phyloP scores from a whole-genome alignment of 2,329 filamentous ascomycete genomes.

The Sodiomyces alkalinus region DNA sequence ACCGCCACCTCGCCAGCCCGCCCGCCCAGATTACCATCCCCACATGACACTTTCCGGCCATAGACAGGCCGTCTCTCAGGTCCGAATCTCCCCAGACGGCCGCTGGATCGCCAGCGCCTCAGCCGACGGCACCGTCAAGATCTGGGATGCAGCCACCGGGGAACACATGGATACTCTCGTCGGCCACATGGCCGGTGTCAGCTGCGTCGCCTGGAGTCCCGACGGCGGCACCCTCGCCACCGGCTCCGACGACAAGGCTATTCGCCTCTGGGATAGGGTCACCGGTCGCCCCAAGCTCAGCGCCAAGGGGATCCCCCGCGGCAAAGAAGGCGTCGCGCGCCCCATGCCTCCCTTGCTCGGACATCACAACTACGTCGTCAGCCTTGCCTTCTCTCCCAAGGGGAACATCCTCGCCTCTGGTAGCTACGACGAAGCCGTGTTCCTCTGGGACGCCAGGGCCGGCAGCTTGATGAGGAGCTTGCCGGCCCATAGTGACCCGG shows the following conservation, averaged over 20 bases:
- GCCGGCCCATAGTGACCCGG: conserved; percentile 89
- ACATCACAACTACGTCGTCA: conserved; percentile 94
- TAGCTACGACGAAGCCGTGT: conserved; percentile 93
- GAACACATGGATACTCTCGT: conserved; percentile 76
- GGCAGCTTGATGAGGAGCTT: conserved; percentile 78
- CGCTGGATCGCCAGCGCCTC: conserved; percentile 81
- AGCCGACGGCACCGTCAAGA: conserved; percentile 78
- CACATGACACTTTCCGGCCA: conserved; percentile 65
- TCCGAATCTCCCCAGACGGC: conserved; percentile 84
- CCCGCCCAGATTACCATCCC: conserved; percentile 50
- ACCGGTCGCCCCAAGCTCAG: conserved; percentile 39
- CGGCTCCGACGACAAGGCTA: conserved; percentile 91
- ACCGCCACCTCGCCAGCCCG: conserved; percentile 27
- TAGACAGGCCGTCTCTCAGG: conserved; percentile 62
- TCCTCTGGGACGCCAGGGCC: conserved; percentile 87
- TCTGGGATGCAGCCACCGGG: conserved; percentile 74
- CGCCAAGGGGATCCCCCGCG: conserved; percentile 16
- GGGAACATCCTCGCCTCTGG: conserved; percentile 93
- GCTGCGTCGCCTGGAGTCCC: conserved; percentile 85
- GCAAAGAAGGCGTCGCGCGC: conserved; percentile 6
- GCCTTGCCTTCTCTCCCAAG: conserved; percentile 89
- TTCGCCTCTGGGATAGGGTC: conserved; percentile 74
- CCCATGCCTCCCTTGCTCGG: conserved; percentile 52
- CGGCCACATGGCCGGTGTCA: conserved; percentile 85
- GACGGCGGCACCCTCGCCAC: conserved; percentile 79